Conservation (phyloP, 495 filamentous ascomycete species). For the Penicillium macrosclerotiorum region DNA sequence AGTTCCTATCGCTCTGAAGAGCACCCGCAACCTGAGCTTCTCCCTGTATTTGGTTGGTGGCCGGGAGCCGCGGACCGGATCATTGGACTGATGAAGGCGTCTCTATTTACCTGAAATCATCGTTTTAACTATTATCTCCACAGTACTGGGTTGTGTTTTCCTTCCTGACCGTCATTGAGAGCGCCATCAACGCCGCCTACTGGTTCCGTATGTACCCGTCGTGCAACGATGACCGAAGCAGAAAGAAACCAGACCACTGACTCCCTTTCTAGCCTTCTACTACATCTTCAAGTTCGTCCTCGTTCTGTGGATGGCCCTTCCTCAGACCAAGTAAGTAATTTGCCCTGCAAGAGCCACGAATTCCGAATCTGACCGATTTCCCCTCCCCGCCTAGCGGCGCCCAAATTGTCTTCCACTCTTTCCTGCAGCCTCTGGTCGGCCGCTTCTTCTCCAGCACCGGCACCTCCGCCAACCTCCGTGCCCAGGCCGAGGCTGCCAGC, state of each 20-base stretch:
- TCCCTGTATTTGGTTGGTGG: too few relatives aligned
- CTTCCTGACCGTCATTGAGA: constrained; percentile 92
- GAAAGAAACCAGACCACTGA: too few relatives aligned
- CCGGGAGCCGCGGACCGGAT: too few relatives aligned
- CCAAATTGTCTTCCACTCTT: constrained; percentile 92
- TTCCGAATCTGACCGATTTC: constrained; percentile 17
- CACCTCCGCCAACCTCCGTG: constrained; percentile 84
- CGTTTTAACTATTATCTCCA: constrained; percentile 14
- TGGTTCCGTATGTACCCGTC: constrained; percentile 88
- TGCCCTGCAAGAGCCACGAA: background rate
- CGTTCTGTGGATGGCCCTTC: constrained; percentile 95
- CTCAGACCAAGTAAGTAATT: constrained; percentile 86
- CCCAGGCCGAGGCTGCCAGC: constrained; percentile 77
- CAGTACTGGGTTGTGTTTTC: constrained; percentile 98
- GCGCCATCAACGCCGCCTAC: constrained; percentile 88
- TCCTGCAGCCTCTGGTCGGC: constrained; percentile 85
- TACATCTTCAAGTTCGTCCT: constrained; percentile 99
- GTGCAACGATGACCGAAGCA: too few relatives aligned
- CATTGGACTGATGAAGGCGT: too few relatives aligned
- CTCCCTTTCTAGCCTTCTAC: constrained; percentile 88
- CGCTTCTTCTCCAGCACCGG: constrained; percentile 81
- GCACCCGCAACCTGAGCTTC: too few relatives aligned
- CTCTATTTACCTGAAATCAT: background rate
- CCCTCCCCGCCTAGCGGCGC: constrained; percentile 64
- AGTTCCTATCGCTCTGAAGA: too few relatives aligned